phyloP scores from a whole-genome alignment of 208 protist genomes.

The Endotrypanum monterogeii region DNA sequence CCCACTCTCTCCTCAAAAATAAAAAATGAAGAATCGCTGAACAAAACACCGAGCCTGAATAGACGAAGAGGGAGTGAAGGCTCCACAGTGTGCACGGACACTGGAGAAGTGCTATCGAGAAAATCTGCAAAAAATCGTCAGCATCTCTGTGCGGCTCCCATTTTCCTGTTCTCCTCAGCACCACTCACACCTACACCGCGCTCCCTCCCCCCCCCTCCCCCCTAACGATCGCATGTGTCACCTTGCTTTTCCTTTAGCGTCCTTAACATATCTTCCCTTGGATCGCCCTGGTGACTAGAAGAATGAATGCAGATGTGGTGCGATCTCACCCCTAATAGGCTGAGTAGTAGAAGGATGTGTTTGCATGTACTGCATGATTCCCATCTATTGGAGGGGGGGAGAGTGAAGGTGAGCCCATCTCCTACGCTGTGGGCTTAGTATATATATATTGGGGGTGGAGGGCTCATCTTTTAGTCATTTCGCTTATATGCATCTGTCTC shows the following conservation, averaged over 20 bases:
- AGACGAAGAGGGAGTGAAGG: neutral
- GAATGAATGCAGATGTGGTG: no score
- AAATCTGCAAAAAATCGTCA: neutral
- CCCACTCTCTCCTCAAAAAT: neutral
- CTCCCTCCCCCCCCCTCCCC: no score
- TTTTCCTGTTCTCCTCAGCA: neutral
- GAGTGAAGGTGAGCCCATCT: neutral
- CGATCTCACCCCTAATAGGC: no score
- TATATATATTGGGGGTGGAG: neutral
- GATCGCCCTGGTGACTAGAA: no score
- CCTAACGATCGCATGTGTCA: no score
- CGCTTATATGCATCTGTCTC: neutral
- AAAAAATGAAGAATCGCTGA: neutral
- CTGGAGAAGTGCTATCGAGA: neutral
- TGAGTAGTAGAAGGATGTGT: neutral
- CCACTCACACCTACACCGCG: no score
- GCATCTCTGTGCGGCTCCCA: neutral
- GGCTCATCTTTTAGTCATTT: neutral
- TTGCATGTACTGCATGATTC: no score
- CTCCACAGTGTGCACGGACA: neutral
- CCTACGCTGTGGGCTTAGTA: neutral
- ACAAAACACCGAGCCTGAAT: neutral
- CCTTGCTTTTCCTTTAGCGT: no score
- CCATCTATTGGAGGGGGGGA: neutral
- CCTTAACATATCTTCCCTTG: no score